Evolutionary conservation across 2,329 filamentous ascomycete species (phyloP).

Genomic region (Diaporthe velutina): DNA sequence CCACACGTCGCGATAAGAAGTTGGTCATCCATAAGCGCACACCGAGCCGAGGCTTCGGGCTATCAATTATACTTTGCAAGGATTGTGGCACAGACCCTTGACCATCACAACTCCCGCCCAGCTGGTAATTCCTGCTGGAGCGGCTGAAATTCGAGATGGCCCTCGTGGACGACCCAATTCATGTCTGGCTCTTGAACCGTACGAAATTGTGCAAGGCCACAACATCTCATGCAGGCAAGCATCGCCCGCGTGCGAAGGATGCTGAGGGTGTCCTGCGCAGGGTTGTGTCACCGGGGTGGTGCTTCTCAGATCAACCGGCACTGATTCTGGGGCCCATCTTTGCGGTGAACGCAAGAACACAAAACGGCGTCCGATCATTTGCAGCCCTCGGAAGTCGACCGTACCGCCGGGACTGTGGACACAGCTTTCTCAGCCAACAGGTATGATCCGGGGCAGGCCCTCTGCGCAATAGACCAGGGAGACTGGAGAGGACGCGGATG

Average conservation of each 20-base stretch:
- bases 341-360: slow-evolving; percentile 33
- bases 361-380: slow-evolving; percentile 30
- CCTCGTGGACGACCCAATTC: neutral
- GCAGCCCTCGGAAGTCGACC: slow-evolving; percentile 31
- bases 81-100: slow-evolving; percentile 29
- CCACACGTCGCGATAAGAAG: slow-evolving; percentile 17
- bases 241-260: neutral
- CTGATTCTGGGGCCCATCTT: slow-evolving; percentile 19
- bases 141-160: slow-evolving; percentile 11
- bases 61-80: slow-evolving; percentile 29
- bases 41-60: slow-evolving; percentile 15
- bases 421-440: slow-evolving; percentile 7
- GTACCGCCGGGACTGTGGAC: slow-evolving; percentile 20
- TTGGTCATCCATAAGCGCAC: slow-evolving; percentile 28
- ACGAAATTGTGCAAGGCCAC: neutral
- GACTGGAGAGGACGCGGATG: slow-evolving; percentile 10
- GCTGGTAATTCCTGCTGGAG: slow-evolving; percentile 27
- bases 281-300: slow-evolving; percentile 4
- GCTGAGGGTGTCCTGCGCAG: neutral
- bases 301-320: slow-evolving; percentile 1
- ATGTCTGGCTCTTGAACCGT: neutral
- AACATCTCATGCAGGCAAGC: slow-evolving; percentile 24
- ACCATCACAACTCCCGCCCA: slow-evolving; percentile 25
- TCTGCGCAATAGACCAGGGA: slow-evolving; percentile 7
- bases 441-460: slow-evolving; percentile 10